Evolutionary conservation across 164 flowering plant species (phyloP).

Genomic region (Magnolia changhungtana): DNA sequence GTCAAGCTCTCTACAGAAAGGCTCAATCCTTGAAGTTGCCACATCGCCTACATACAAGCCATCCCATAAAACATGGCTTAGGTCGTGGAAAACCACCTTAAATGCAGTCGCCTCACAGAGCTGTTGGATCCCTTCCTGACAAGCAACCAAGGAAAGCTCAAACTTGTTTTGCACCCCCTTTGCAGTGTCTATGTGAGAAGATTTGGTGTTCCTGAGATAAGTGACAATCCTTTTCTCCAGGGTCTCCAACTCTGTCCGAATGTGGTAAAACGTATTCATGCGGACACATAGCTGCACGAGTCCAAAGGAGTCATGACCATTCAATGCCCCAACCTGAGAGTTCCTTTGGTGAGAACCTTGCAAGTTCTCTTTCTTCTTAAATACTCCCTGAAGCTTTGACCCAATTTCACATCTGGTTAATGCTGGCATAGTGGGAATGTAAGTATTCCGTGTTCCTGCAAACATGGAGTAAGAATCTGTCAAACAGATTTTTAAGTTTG

Average conservation of each 20-base stretch:
- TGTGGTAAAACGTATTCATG: constrained; percentile 63
- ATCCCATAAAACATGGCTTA: constrained; percentile 70
- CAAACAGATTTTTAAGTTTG: background rate
- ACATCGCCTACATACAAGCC: constrained; percentile 69
- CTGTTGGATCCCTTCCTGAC: constrained; percentile 68
- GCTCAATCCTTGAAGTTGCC: constrained; percentile 65
- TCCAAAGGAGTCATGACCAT: constrained; percentile 44
- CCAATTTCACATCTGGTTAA: constrained; percentile 80
- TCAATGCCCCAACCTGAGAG: constrained; percentile 51
- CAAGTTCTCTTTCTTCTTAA: constrained; percentile 77
- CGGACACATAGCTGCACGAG: constrained; percentile 72
- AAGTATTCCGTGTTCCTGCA: constrained; percentile 75
- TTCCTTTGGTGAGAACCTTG: constrained; percentile 40
- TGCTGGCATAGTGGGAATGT: constrained; percentile 83
- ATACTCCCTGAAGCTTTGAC: constrained; percentile 61
- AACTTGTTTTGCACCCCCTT: constrained; percentile 44
- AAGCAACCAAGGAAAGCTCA: constrained; percentile 56
- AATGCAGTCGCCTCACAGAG: constrained; percentile 70
- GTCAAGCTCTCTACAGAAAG: constrained; percentile 65
- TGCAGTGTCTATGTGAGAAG: constrained; percentile 31
- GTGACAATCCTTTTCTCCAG: constrained; percentile 45
- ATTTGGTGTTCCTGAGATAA: constrained; percentile 41
- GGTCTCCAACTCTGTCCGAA: constrained; percentile 51
- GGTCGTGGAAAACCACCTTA: constrained; percentile 63
- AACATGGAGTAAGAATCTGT: constrained; percentile 10